Evolutionary conservation across 2,329 filamentous ascomycete genomes (phyloP), one percentile per base, ranked within the genome.

Genomic region (Zymoseptoria tritici): DNA sequence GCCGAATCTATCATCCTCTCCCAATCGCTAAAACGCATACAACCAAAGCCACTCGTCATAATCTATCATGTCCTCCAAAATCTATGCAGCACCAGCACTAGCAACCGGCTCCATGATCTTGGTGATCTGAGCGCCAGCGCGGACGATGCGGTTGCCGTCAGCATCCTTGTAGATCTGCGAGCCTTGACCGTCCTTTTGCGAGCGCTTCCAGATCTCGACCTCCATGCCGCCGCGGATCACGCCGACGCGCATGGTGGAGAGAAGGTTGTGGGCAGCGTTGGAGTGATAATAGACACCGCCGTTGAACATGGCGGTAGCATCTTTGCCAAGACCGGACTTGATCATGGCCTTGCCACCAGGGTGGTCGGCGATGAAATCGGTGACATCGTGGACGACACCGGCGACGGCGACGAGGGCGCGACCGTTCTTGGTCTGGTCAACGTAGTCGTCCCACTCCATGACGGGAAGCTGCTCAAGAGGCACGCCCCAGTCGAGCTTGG

Each of bases 151-250:
- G 75, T 90, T 83, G 55, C 91, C 92, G 57, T 85, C 80, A 16
- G 86, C 88, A 73, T 96, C 92, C 74, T 90, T 91, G 74, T 90
- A 84, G 66, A 88, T 86, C 60, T 86, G 85, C 60, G 89, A 82
- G 68, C 92, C 89, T 80, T 93, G 92, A 80, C 89, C 90, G 77
- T 92, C 89, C 69, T 86, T 84, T 75, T 92, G 88, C 59, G 88
- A 85, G 50, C 89, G 87, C 84, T 94, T 94, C 90, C 90, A 95
- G 76, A 94, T 91, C 81, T 95, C 90, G 26, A 95, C 90, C 75
- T 94, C 90, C 73, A 89, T 91, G 51, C 90, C 90, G 65, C 90
- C 90, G 56, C 89, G 88, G 64, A 95, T 87, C 54, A 95, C 90
- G 75, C 89, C 90, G 13, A 94, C 86, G 67, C 90, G 84, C 89